Conservation (phyloP, 331 rosid genomes). For the Malus hybrid region DNA sequence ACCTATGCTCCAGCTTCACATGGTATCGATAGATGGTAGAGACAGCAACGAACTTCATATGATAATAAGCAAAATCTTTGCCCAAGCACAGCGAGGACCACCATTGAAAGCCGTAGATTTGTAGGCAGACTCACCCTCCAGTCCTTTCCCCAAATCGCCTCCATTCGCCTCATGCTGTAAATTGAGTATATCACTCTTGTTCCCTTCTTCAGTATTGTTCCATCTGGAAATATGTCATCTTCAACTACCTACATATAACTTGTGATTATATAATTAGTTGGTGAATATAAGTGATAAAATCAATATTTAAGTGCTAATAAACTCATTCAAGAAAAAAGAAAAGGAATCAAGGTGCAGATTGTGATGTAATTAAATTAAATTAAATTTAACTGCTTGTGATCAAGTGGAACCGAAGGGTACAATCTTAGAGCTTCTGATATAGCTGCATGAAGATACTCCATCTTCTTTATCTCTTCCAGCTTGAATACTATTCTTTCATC, state of each 20-base stretch:
- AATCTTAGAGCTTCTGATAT: slow-evolving; percentile 70
- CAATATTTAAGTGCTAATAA: neutral
- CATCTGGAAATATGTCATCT: slow-evolving; percentile 72
- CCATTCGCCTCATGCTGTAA: slow-evolving; percentile 76
- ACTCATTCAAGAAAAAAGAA: too few species aligned
- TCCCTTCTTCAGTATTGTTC: slow-evolving; percentile 63
- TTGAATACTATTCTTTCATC: slow-evolving; percentile 25
- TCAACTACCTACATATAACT: slow-evolving; percentile 41
- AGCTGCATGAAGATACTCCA: slow-evolving; percentile 92
- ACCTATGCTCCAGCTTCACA: slow-evolving; percentile 60
- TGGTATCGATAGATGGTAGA: slow-evolving; percentile 47
- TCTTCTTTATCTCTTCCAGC: slow-evolving; percentile 70
- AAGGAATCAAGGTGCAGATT: neutral
- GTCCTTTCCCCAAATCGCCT: slow-evolving; percentile 68
- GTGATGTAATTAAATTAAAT: neutral
- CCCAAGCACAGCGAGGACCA: slow-evolving; percentile 87
- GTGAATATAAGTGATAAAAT: neutral
- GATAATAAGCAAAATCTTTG: slow-evolving; percentile 82
- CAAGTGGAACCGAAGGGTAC: slow-evolving; percentile 83
- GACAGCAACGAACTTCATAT: slow-evolving; percentile 74
- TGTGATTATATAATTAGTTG: too few species aligned
- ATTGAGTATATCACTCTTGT: slow-evolving; percentile 76
- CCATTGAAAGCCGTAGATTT: slow-evolving; percentile 81
- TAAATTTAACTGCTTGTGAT: slow-evolving; percentile 71
- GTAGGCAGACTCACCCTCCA: slow-evolving; percentile 71